A percentile compares a stretch with the other conserved stretches of the same genome.
Conservation (phyloP, 352 stramenopile species). For the Phytophthora kernoviae region DNA sequence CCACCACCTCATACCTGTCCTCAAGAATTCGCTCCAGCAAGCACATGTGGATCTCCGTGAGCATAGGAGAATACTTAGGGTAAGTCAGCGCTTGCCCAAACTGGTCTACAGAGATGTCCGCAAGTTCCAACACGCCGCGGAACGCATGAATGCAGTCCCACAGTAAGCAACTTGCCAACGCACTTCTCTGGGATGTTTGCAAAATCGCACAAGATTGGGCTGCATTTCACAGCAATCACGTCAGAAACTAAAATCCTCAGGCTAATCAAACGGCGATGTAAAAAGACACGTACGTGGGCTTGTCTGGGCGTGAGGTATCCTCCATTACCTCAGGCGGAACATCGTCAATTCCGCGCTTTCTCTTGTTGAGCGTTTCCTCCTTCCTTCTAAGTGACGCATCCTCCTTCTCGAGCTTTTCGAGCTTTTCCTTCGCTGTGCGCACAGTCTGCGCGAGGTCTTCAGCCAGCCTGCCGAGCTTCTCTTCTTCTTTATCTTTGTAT, state of each 20-base stretch:
- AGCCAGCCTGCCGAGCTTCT: constrained; percentile 80
- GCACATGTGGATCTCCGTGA: constrained; percentile 87
- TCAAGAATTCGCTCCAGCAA: constrained; percentile 82
- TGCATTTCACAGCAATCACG: constrained; percentile 14
- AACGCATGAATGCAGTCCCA: constrained; percentile 88
- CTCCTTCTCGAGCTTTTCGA: constrained; percentile 90
- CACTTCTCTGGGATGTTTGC: constrained; percentile 46
- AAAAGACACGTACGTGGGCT: constrained; percentile 64
- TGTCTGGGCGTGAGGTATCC: constrained; percentile 43
- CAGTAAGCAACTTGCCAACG: constrained; percentile 60
- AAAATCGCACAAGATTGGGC: constrained; percentile 62
- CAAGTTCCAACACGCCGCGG: constrained; percentile 59
- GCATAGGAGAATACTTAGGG: constrained; percentile 46
- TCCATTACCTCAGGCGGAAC: constrained; percentile 45
- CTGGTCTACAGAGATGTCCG: constrained; percentile 68
- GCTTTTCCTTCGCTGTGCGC: constrained; percentile 72
- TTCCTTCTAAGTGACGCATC: constrained; percentile 75
- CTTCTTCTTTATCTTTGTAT: constrained; percentile 90
- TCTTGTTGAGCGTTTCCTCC: constrained; percentile 86
- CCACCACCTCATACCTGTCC: constrained; percentile 40
- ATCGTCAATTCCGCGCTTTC: constrained; percentile 66
- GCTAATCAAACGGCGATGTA: too few species aligned
- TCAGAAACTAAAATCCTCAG: too few species aligned
- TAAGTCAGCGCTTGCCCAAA: constrained; percentile 58
- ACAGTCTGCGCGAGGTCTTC: constrained; percentile 84